Conservation (phyloP, 2,329 filamentous ascomycete genomes). For the Penicillium sp. region DNA sequence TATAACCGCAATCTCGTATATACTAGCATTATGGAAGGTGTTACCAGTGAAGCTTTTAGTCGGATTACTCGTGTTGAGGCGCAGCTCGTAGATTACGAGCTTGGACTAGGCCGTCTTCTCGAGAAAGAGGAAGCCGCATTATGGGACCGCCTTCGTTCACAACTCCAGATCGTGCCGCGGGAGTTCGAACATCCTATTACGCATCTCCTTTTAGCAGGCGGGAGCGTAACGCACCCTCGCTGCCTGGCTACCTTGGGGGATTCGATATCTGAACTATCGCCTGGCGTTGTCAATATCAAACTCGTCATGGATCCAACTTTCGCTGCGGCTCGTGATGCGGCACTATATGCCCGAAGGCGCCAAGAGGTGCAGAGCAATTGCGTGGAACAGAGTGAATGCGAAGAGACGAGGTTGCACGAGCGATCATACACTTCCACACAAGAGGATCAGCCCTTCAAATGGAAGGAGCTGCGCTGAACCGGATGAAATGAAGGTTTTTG, state of each 20-base stretch:
- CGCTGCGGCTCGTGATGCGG: not conserved
- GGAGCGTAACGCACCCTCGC: slow-evolving; percentile 2
- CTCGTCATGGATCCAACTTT: not conserved
- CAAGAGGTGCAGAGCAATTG: not conserved
- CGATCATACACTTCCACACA: not conserved
- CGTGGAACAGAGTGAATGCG: not conserved
- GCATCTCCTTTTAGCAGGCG: slow-evolving; percentile 12
- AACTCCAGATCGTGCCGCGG: slow-evolving; percentile 8
- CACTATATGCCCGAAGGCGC: not conserved
- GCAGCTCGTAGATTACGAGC: slow-evolving; percentile 8
- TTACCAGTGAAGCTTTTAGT: not conserved
- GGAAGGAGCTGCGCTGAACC: not conserved
- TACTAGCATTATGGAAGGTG: slow-evolving; percentile 1
- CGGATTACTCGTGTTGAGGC: not conserved
- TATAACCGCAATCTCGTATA: slow-evolving; percentile 12
- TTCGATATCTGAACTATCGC: not conserved
- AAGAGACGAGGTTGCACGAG: not conserved
- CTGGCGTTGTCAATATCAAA: not conserved
- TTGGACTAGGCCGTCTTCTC: slow-evolving; percentile 13
- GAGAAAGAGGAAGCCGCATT: slow-evolving; percentile 1
- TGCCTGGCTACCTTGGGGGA: not conserved
- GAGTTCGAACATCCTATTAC: slow-evolving; percentile 4
- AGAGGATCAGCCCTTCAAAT: not conserved
- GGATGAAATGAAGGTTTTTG: not conserved
- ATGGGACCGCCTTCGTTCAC: slow-evolving; percentile 7